These are phyloP conservation scores for Wolfiporia cocos DNA, from an alignment of 1,284 basidiomycete genomes.

Conservation along the genomic window DNA sequence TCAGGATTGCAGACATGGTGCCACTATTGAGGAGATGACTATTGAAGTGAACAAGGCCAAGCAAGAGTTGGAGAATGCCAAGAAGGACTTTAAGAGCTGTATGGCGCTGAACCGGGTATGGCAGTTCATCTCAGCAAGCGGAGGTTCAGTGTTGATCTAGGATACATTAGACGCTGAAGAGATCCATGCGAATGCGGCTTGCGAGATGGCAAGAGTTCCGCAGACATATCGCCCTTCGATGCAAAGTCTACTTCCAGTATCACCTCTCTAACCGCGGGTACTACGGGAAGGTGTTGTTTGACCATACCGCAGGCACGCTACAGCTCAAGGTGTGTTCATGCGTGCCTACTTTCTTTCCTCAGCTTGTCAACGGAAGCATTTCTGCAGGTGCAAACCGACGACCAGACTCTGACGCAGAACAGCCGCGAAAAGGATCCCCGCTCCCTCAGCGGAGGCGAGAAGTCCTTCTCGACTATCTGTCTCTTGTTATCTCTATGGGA, in stretches of 20 bases:
- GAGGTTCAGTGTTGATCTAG: background rate
- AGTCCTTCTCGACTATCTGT: constrained; percentile 96
- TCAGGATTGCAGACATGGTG: constrained; percentile 52
- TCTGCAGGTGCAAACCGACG: constrained; percentile 69
- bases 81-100: constrained; percentile 59
- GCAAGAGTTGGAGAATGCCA: constrained; percentile 47
- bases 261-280: constrained; percentile 85
- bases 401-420: constrained; percentile 59
- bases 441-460: constrained; percentile 89
- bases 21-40: constrained; percentile 73
- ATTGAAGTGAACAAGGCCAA: constrained; percentile 61
- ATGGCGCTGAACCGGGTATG: constrained; percentile 56
- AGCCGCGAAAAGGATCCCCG: constrained; percentile 70
- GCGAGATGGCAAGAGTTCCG: constrained; percentile 85
- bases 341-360: too few species aligned
- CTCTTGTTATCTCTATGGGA: constrained; percentile 93
- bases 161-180: constrained; percentile 34
- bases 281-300: constrained; percentile 80
- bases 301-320: constrained; percentile 68
- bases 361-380: too few species aligned
- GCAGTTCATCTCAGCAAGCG: too few species aligned
- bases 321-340: constrained; percentile 61
- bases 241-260: constrained; percentile 77
- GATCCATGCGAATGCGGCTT: constrained; percentile 61
- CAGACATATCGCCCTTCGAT: constrained; percentile 78